phyloP scores from a whole-genome alignment of 2,329 filamentous ascomycete species.

The Neocucurbitaria cava region DNA sequence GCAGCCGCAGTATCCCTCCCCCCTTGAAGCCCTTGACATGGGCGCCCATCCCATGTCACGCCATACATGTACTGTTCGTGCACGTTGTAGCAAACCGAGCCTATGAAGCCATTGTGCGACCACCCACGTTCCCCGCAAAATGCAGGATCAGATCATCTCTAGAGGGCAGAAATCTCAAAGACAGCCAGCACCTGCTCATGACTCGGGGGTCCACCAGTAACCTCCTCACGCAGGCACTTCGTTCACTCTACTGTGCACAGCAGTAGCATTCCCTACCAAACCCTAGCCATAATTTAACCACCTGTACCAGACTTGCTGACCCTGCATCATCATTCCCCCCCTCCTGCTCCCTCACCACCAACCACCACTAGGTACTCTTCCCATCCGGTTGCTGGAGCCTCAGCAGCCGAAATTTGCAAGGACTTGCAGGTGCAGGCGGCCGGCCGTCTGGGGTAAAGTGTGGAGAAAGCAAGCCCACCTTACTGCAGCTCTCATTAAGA shows the following conservation, averaged over 20 bases:
- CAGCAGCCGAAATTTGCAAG: constrained; percentile 23
- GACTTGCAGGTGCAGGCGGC: too few relatives aligned
- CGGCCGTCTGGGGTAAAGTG: constrained; percentile 27
- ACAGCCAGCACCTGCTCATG: constrained; percentile 10
- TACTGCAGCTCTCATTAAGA: constrained; percentile 10
- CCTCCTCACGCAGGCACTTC: not conserved
- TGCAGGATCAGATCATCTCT: constrained; percentile 1
- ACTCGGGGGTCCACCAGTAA: constrained; percentile 8
- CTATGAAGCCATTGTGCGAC: constrained; percentile 10
- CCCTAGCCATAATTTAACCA: constrained; percentile 4
- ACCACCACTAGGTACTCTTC: not conserved
- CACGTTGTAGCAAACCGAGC: constrained; percentile 7
- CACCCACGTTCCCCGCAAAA: constrained; percentile 29
- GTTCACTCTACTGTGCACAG: not conserved
- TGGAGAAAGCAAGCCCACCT: constrained; percentile 22
- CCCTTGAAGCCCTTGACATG: constrained; percentile 3
- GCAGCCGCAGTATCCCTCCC: not conserved
- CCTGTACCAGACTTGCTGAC: constrained; percentile 5
- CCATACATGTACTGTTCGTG: constrained; percentile 9
- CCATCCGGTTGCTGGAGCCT: constrained; percentile 34
- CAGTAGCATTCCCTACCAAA: too few relatives aligned
- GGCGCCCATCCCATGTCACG: constrained; percentile 1
- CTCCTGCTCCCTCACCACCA: not conserved
- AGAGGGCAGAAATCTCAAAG: not conserved
- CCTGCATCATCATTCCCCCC: too few relatives aligned